Evolutionary conservation across 129 eudicot species (phyloP).

Genomic region (Artemisia tridentata): DNA sequence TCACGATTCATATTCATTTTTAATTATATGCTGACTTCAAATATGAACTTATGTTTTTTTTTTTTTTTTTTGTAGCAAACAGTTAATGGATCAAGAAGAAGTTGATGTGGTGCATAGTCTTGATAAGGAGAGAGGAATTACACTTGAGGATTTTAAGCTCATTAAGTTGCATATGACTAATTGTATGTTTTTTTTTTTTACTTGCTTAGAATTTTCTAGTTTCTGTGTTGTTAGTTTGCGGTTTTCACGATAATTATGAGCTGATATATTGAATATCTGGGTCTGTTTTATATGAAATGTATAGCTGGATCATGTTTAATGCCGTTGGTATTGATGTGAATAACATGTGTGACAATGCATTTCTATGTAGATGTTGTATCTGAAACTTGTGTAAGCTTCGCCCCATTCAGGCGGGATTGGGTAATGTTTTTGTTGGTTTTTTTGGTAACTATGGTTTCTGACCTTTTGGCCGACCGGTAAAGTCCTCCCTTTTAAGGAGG

Average conservation of each 20-base stretch:
- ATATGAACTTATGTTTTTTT: conserved; percentile 2
- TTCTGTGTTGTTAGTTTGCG: no score
- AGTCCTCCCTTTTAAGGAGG: no score
- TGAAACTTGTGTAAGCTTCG: no score
- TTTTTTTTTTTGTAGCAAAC: conserved; percentile 49
- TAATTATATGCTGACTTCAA: background rate
- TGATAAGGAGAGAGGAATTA: conserved; percentile 83
- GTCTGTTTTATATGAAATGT: background rate
- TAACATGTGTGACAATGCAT: background rate
- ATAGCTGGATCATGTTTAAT: conserved; percentile 14
- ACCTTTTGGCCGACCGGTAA: no score
- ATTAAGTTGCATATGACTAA: conserved; percentile 87
- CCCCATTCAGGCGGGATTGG: no score
- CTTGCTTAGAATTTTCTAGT: background rate
- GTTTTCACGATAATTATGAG: no score
- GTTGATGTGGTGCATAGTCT: conserved; percentile 75
- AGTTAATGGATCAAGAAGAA: conserved; percentile 80
- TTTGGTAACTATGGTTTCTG: no score
- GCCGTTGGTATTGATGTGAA: background rate
- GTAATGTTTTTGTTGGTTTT: no score
- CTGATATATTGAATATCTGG: no score
- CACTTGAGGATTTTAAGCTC: conserved; percentile 91
- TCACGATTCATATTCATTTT: background rate
- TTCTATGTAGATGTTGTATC: background rate
- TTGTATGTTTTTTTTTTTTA: conserved; percentile 39